Conservation (phyloP, 2,329 filamentous ascomycete species). For the Orbilia javanica region DNA sequence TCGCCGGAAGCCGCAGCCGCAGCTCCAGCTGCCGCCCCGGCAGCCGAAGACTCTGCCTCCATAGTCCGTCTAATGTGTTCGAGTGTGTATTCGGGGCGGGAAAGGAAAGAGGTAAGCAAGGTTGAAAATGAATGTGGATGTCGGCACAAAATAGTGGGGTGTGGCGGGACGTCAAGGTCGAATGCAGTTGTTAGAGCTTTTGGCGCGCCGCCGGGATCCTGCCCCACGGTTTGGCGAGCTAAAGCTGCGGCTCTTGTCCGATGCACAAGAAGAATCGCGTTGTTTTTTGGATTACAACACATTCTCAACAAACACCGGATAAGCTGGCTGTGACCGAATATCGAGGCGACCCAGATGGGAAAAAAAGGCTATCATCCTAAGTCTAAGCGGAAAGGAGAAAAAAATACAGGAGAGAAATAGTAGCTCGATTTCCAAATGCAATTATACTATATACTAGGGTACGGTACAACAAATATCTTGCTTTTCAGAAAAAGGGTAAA, state of each 20-base stretch:
- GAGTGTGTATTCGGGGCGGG: neutral
- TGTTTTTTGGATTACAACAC: conserved; percentile 2
- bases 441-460: conserved; percentile 44
- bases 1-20: neutral
- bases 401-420: neutral
- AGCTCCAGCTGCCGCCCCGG: conserved; percentile 49
- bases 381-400: neutral
- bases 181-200: conserved; percentile 1
- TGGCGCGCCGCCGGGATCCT: conserved; percentile 5
- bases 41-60: conserved; percentile 56
- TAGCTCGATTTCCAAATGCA: conserved; percentile 13
- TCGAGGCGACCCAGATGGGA: neutral
- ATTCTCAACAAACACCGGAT: conserved; percentile 1
- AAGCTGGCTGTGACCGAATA: too few species aligned
- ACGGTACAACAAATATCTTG: conserved; percentile 3
- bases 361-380: neutral
- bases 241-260: conserved; percentile 4
- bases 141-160: conserved; percentile 4
- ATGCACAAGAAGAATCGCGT: neutral
- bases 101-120: neutral
- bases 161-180: neutral
- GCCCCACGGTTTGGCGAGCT: conserved; percentile 12
- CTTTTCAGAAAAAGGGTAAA: conserved; percentile 14
- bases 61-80: conserved; percentile 8
- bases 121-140: neutral